Percentiles rank a stretch among this genome's conserved stretches.
Evolutionary conservation across 371 early-diverging fungal species (phyloP).

Genomic region (Mortierella sp.): DNA sequence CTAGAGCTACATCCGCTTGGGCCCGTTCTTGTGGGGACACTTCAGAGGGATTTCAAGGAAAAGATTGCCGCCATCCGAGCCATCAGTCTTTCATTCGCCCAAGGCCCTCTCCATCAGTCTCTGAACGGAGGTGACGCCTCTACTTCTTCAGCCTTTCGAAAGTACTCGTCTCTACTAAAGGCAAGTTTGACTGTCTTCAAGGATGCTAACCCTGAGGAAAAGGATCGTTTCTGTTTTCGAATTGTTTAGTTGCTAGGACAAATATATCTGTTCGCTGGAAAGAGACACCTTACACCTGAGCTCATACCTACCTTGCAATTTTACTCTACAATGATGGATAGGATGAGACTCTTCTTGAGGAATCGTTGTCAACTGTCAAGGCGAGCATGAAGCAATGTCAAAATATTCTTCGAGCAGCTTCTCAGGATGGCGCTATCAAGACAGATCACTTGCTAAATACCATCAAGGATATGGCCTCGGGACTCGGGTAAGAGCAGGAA

Average conservation of each 20-base stretch:
- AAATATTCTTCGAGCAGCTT: conserved; percentile 43
- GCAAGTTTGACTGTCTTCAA: conserved; percentile 17
- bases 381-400: conserved; percentile 56
- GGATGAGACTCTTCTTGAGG: conserved; percentile 66
- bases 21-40: conserved; percentile 60
- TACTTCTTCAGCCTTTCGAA: conserved; percentile 63
- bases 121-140: conserved; percentile 64
- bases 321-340: conserved; percentile 5
- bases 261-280: no score
- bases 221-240: not conserved
- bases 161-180: conserved; percentile 67
- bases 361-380: conserved; percentile 61
- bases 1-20: conserved; percentile 67
- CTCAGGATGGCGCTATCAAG: conserved; percentile 55
- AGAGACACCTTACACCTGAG: no score
- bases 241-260: no score
- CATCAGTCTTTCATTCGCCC: conserved; percentile 67
- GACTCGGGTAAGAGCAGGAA: conserved; percentile 29
- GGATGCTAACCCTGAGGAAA: not conserved
- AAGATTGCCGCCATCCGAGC: conserved; percentile 64
- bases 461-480: conserved; percentile 58
- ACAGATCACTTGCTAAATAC: conserved; percentile 58
- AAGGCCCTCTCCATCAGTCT: conserved; percentile 68
- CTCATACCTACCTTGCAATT: no score
- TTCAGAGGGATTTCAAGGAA: conserved; percentile 60